Evolutionary conservation across 2,329 filamentous ascomycete genomes (phyloP).

Genomic region (Penicillium sclerotiorum): DNA sequence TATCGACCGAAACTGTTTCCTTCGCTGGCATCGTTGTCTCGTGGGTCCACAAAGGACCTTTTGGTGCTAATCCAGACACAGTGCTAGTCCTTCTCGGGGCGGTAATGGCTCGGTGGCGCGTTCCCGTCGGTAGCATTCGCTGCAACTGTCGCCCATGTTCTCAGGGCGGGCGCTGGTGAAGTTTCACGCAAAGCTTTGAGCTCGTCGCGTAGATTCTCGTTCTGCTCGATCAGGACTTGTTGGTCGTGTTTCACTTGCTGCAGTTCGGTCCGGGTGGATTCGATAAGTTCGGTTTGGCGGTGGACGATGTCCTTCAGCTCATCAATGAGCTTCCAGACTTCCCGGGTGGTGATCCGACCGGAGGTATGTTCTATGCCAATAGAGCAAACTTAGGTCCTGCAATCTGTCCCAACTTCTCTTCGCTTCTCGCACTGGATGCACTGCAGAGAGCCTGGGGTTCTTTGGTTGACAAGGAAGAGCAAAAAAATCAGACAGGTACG

Average conservation of each 20-base stretch:
- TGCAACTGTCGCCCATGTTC: constrained; percentile 17
- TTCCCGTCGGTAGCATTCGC: background rate
- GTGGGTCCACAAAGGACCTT: constrained; percentile 1
- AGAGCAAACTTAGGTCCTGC: too few relatives aligned
- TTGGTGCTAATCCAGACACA: constrained; percentile 20
- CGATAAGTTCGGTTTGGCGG: constrained; percentile 11
- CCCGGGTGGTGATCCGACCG: constrained; percentile 11
- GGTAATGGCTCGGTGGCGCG: background rate
- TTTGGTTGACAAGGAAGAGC: too few relatives aligned
- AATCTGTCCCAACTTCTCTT: too few relatives aligned
- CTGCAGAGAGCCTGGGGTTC: too few relatives aligned
- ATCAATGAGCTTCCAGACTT: constrained; percentile 12
- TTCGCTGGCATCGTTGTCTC: constrained; percentile 15
- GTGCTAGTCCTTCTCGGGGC: constrained; percentile 14
- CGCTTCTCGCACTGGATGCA: too few relatives aligned
- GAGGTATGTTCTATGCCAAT: too few relatives aligned
- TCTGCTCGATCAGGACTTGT: constrained; percentile 12
- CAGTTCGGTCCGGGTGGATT: constrained; percentile 8
- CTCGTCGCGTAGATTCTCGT: constrained; percentile 13
- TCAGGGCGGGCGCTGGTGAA: background rate
- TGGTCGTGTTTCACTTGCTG: constrained; percentile 14
- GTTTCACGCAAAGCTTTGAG: constrained; percentile 3
- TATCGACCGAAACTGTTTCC: background rate
- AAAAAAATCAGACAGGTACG: too few relatives aligned
- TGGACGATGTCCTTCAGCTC: constrained; percentile 8